Evolutionary conservation across 208 protist species (phyloP), one percentile per base, ranked within the genome.

Genomic region (Trypanosoma platydactyli): DNA sequence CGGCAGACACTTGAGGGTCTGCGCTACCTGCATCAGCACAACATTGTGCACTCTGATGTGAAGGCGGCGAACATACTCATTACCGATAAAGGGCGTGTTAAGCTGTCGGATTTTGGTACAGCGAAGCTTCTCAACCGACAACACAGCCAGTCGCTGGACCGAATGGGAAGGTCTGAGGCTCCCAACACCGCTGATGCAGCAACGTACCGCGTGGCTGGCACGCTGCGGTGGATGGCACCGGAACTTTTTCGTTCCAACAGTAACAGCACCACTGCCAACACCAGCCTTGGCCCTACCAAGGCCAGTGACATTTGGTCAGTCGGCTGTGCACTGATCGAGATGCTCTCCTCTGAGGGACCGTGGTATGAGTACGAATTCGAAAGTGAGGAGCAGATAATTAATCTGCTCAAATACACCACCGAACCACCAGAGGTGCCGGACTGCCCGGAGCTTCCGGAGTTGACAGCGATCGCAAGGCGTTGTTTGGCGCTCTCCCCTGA

Each of bases 1-100:
- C 69, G 79, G 24, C 90, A 96, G 61, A 80, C 81, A 22, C 75
- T 96, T 18, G 79, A 93, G 49, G 93, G 93, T 0, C 76, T 97
- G 24, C 63, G 64, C 25, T 97, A 97, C 72, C 71, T 97, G 56
- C 92, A 97, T 62, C 63, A 85, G 1, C 79, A 79, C 71, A 82
- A 92, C 64, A 94, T 97, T 73, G 86, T 97, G 0, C 93, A 97
- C 77, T 83, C 80, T 51, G 93, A 97, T 72, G 65, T 97, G 51
- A 97, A 97, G 65, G 76, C 89, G 20, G 90, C 90, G 1, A 97
- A 97, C 69, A 93, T 97, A 64, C 85, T 97, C 62, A 81, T 97
- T 44, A 95, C 88, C 12, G 87, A 92, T 40, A 88, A 90, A 45
- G 88, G 88, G 18, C 77, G 81, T 46, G 89, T 88, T 27, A 96